Conservation (phyloP, 306 rosid species). For the Acmispon strigosus region DNA sequence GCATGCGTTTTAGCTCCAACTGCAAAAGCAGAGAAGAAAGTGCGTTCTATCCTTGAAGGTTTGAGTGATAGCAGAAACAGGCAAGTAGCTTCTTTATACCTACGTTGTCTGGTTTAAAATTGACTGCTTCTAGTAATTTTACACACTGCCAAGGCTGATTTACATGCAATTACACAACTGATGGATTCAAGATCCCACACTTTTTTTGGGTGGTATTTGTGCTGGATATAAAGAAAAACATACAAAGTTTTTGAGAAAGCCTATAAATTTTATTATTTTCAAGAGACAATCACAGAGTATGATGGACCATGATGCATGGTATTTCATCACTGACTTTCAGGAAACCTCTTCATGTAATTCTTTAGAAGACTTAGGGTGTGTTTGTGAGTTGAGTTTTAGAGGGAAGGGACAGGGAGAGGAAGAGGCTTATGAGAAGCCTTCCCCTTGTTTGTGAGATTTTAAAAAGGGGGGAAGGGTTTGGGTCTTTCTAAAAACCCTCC, state of each 20-base stretch:
- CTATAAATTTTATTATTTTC: background rate
- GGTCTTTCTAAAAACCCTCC: too few relatives aligned
- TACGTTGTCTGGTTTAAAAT: background rate
- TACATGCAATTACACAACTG: background rate
- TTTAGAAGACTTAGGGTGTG: background rate
- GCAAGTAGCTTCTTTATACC: slow-evolving; percentile 39
- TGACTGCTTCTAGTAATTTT: background rate
- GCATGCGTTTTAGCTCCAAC: slow-evolving; percentile 83
- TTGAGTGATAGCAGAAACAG: slow-evolving; percentile 69
- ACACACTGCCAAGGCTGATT: slow-evolving; percentile 1
- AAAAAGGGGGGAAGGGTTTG: too few relatives aligned
- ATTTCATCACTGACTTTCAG: background rate
- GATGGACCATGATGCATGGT: background rate
- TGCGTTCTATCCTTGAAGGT: slow-evolving; percentile 77
- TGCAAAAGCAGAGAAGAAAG: slow-evolving; percentile 73
- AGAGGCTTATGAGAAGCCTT: too few relatives aligned
- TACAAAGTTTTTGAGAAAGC: background rate
- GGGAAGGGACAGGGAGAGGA: too few relatives aligned
- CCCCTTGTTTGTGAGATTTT: too few relatives aligned
- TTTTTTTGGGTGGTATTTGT: background rate
- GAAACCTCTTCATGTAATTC: background rate
- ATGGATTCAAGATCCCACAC: background rate
- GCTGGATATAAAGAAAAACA: background rate
- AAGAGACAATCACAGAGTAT: background rate
- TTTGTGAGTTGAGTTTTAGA: too few relatives aligned